A percentile compares a stretch with the other conserved stretches of the same genome.
These are phyloP conservation scores for Pseudocercospora macadamiae DNA, from an alignment of 2,329 filamentous ascomycete species.

Conservation along the genomic window DNA sequence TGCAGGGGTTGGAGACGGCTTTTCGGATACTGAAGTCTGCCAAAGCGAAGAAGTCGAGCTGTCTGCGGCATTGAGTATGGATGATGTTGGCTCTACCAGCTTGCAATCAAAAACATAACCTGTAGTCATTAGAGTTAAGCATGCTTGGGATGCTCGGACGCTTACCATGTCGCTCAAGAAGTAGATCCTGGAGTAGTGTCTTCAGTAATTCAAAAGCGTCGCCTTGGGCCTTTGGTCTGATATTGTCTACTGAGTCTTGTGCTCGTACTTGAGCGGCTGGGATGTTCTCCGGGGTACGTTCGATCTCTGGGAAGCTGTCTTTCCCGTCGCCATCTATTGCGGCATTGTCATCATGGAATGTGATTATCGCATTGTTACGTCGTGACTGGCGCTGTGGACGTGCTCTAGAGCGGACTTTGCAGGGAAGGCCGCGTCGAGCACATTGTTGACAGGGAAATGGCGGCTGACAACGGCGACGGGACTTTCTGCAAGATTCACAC, in stretches of 20 bases:
- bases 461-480: conserved; percentile 3
- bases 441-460: conserved; percentile 11
- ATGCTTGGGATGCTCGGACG: too few relatives aligned
- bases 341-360: not conserved
- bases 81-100: conserved; percentile 7
- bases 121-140: not conserved
- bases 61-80: not conserved
- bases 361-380: not conserved
- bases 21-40: too few relatives aligned
- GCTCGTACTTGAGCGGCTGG: too few relatives aligned
- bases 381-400: conserved; percentile 5
- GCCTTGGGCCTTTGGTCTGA: not conserved
- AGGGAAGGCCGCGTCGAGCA: not conserved
- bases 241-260: not conserved
- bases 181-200: conserved; percentile 1
- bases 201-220: not conserved
- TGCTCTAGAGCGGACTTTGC: conserved; percentile 1
- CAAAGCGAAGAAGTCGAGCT: not conserved
- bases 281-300: not conserved
- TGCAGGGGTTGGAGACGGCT: not conserved
- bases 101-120: conserved; percentile 2
- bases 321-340: too few relatives aligned
- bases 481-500: conserved; percentile 9
- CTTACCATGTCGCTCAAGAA: not conserved
- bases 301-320: not conserved